phyloP scores from a whole-genome alignment of 768 basidiomycete genomes.

The Suillus decipiens region DNA sequence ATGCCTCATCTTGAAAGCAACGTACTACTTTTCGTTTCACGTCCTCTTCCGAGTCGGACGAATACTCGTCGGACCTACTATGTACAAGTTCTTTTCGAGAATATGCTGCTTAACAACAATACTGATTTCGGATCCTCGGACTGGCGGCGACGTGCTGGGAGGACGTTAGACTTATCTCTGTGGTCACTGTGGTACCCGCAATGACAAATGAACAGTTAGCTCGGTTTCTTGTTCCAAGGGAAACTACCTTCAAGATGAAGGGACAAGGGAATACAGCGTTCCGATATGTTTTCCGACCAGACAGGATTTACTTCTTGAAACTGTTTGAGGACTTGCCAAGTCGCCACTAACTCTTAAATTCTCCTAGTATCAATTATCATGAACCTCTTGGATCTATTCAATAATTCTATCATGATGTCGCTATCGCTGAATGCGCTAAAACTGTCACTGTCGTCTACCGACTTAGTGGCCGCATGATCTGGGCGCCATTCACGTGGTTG shows the following conservation, averaged over 20 bases:
- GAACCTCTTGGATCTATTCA: not conserved
- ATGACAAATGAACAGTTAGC: not conserved
- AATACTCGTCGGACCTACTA: not conserved
- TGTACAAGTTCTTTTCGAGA: not conserved
- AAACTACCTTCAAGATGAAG: not conserved
- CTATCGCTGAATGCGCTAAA: slow-evolving; percentile 59
- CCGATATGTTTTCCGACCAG: not conserved
- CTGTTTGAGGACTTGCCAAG: not conserved
- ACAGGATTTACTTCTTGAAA: not conserved
- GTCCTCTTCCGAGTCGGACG: not conserved
- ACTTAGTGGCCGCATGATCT: slow-evolving; percentile 60
- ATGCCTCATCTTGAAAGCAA: too few relatives aligned
- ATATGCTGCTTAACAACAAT: not conserved
- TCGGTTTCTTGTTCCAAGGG: not conserved
- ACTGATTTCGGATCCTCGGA: not conserved
- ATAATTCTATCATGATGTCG: slow-evolving; percentile 42
- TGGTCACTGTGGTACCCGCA: not conserved
- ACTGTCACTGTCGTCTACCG: slow-evolving; percentile 54
- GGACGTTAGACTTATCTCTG: not conserved
- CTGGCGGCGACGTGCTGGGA: too few relatives aligned
- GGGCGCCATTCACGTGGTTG: not conserved
- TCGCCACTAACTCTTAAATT: too few relatives aligned
- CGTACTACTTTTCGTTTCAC: not conserved
- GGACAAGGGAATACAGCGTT: slow-evolving; percentile 10
- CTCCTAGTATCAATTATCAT: not conserved